A percentile compares a stretch with the other conserved stretches of the same genome.
Evolutionary conservation across 148 eudicot genomes (phyloP).

Genomic region (Chenopodium quinoa): DNA sequence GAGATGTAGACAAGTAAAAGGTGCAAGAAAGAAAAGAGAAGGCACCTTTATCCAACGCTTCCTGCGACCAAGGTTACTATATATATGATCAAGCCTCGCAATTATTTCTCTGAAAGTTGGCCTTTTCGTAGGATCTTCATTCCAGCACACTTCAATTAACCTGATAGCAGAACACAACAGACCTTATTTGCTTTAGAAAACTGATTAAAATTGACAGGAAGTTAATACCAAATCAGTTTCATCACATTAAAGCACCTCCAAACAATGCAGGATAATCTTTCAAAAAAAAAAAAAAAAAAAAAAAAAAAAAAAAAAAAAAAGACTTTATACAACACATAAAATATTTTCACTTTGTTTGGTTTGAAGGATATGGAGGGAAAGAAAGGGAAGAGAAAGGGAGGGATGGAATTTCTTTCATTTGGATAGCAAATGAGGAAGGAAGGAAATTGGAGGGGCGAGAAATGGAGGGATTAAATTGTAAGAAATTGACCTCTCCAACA

Average conservation of each 20-base stretch:
- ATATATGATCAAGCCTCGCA: slow-evolving; percentile 55
- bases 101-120: slow-evolving; percentile 84
- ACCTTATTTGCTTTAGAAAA: neutral
- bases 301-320: neutral
- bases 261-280: neutral
- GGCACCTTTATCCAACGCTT: slow-evolving; percentile 78
- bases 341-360: neutral
- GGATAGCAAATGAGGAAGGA: too few relatives aligned
- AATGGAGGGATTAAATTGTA: too few relatives aligned
- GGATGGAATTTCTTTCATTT: too few relatives aligned
- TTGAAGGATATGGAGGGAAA: too few relatives aligned
- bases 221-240: neutral
- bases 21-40: slow-evolving; percentile 5
- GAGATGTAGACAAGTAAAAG: neutral
- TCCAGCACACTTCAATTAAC: slow-evolving; percentile 92
- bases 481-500: too few relatives aligned
- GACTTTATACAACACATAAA: neutral
- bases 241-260: neutral
- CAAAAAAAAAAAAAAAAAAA: neutral
- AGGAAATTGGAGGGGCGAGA: too few relatives aligned
- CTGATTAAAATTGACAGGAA: neutral
- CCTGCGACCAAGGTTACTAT: slow-evolving; percentile 47
- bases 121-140: slow-evolving; percentile 62
- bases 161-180: slow-evolving; percentile 36
- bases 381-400: too few relatives aligned